Evolutionary conservation across 352 stramenopile species (phyloP), one percentile per base, ranked within the genome.

Genomic region (Globisporangium cystogenes): DNA sequence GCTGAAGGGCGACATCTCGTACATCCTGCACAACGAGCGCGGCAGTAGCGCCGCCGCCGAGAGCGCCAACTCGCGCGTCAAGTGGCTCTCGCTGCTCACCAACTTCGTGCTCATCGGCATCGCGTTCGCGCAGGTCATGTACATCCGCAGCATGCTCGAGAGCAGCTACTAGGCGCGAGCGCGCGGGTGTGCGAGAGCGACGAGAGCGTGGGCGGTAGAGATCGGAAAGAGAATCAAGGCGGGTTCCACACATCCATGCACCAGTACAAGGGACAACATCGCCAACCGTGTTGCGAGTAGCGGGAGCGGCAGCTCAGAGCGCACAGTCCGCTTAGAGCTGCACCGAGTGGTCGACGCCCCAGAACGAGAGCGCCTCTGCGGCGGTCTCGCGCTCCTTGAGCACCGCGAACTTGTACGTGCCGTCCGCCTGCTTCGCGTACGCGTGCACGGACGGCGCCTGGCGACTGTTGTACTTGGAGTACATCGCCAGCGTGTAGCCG

Each of bases 401-500:
- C 53, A 82, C 42, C 18, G 65, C 67, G 55, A 93, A 87, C 57
- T 76, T 58, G 45, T 81, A 43, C 41, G 48, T 26, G 44, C 46
- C 57, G 14, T 42, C 48, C 16, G n/a, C 8, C n/a, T 33, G 50
- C 3, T 35, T 51, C 14, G 58, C 43, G 67, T 90, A 95, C 31
- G 69, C 85, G 33, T 74, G 91, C 39, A 87, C 67, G 0, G 82
- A 67, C 3, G 84, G 75, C 4, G 84, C 69, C 58, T 86, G 70
- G 15, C 86, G 70, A 48, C 84, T 96, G 67, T 94, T 96, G 67
- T 96, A 94, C 61, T 86, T 93, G 44, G 76, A 95, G 45, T 87
- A 76, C 73, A 96, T 94, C 39, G 82, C 88, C 54, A 95, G 65
- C 20, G 86, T 94, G 69, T 97, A 96, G 41, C 74, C 87, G 23